Conservation (phyloP, 2,329 filamentous ascomycete species). For the Botrytis paeoniae region DNA sequence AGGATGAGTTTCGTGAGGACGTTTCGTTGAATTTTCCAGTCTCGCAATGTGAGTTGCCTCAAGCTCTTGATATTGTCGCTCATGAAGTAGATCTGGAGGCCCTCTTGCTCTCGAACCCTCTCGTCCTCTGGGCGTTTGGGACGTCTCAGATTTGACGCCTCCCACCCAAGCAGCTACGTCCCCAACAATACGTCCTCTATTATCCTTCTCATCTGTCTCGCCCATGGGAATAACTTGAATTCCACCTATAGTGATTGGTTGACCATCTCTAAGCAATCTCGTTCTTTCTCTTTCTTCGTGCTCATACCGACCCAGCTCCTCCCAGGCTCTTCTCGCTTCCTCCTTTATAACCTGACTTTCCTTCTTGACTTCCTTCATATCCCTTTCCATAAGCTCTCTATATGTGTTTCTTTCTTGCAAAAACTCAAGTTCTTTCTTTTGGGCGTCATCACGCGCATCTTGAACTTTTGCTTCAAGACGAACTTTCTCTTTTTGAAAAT, state of each 20-base stretch:
- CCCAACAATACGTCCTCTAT: neutral
- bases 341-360: slow-evolving; percentile 40
- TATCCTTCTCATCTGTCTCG: neutral
- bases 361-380: slow-evolving; percentile 18
- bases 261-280: slow-evolving; percentile 75
- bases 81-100: neutral
- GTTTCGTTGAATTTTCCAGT: neutral
- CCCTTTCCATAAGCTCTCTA: slow-evolving; percentile 10
- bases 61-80: neutral
- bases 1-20: neutral
- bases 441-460: slow-evolving; percentile 15
- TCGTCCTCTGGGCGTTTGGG: neutral
- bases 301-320: slow-evolving; percentile 88
- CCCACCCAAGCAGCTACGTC: slow-evolving; percentile 17
- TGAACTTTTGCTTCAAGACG: slow-evolving; percentile 18
- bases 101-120: slow-evolving; percentile 6
- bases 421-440: slow-evolving; percentile 19
- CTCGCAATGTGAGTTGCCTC: neutral
- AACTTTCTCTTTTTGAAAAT: slow-evolving; percentile 17
- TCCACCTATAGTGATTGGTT: slow-evolving; percentile 84
- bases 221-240: slow-evolving; percentile 91
- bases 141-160: slow-evolving; percentile 7
- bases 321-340: slow-evolving; percentile 92
- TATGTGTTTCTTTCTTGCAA: slow-evolving; percentile 10
- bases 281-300: slow-evolving; percentile 90